phyloP scores from a whole-genome alignment of 805 yeast genomes.

The Schwanniomyces occidentalis region DNA sequence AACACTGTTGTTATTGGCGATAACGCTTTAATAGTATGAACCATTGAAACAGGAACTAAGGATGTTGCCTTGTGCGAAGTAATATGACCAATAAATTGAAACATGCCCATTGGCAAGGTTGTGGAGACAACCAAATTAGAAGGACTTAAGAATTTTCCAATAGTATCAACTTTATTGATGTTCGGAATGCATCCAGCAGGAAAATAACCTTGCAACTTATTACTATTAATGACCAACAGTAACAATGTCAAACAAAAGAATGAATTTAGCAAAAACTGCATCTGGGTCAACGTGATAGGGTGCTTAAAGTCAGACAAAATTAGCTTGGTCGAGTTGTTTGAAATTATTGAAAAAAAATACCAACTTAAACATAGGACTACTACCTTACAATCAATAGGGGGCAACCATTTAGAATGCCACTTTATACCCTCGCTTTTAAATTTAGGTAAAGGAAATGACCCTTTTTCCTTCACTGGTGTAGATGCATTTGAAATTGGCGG shows the following conservation, averaged over 20 bases:
- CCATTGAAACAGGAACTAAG: constrained; percentile 88
- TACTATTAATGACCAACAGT: constrained; percentile 6
- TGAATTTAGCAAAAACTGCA: constrained; percentile 79
- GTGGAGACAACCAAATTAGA: constrained; percentile 52
- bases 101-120: constrained; percentile 91
- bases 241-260: constrained; percentile 49
- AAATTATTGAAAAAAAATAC: constrained; percentile 79
- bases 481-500: constrained; percentile 36
- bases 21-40: constrained; percentile 90
- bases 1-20: constrained; percentile 87
- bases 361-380: constrained; percentile 62
- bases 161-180: constrained; percentile 24
- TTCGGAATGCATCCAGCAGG: constrained; percentile 54
- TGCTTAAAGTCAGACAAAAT: constrained; percentile 68
- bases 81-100: constrained; percentile 90
- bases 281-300: constrained; percentile 88
- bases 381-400: constrained; percentile 25
- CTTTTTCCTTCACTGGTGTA: constrained; percentile 29
- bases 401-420: constrained; percentile 15
- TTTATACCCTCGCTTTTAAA: not conserved
- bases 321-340: constrained; percentile 78
- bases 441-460: not conserved
- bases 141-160: constrained; percentile 52
- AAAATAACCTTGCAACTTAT: constrained; percentile 29
- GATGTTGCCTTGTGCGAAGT: constrained; percentile 91